phyloP scores from a whole-genome alignment of 225 moss, liverwort and hornwort species.

The Pleurozium schreberi region DNA sequence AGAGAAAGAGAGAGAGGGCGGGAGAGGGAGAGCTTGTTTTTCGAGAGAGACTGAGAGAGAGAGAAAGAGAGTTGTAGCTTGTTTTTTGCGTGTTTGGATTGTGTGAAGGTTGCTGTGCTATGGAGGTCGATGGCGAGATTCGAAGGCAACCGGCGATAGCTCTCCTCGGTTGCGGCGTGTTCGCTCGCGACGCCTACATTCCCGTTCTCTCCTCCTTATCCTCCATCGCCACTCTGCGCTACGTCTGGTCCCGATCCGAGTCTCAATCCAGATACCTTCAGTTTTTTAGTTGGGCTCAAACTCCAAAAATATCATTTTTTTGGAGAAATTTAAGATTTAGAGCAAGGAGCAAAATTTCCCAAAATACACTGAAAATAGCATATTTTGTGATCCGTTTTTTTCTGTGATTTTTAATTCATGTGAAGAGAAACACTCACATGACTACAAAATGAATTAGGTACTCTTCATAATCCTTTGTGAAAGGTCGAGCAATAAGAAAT shows the following conservation, averaged over 20 bases:
- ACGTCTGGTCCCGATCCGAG: constrained; percentile 81
- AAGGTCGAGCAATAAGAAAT: too few species aligned
- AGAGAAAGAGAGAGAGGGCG: not conserved
- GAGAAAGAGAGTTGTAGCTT: not conserved
- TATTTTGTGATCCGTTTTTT: too few species aligned
- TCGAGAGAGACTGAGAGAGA: not conserved
- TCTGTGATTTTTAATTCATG: too few species aligned
- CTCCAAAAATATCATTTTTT: too few species aligned
- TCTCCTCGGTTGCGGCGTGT: constrained; percentile 75
- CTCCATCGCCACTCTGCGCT: constrained; percentile 34
- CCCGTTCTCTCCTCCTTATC: constrained; percentile 49
- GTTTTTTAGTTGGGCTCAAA: too few species aligned
- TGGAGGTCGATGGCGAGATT: constrained; percentile 40
- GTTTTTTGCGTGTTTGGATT: not conserved
- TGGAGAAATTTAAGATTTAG: too few species aligned
- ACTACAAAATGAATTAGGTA: too few species aligned
- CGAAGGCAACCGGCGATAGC: constrained; percentile 48
- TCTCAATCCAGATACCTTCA: too few species aligned
- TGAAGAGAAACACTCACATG: too few species aligned
- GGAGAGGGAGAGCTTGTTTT: not conserved
- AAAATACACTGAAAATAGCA: too few species aligned
- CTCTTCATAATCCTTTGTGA: too few species aligned
- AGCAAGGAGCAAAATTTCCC: too few species aligned
- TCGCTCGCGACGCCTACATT: constrained; percentile 76
- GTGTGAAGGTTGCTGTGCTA: not conserved